phyloP scores from a whole-genome alignment of 345 rosid species.

The Euphorbia peplus region DNA sequence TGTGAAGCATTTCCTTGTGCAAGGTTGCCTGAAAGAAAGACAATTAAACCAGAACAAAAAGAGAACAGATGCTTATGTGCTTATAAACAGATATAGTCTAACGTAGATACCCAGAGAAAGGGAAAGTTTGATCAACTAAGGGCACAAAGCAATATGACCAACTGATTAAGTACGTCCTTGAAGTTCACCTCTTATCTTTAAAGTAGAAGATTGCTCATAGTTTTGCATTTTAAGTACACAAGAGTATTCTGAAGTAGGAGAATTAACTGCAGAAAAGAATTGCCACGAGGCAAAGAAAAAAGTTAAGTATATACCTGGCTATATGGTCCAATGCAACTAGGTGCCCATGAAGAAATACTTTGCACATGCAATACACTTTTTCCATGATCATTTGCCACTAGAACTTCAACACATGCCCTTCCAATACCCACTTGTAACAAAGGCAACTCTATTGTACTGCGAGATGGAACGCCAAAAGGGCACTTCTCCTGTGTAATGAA shows the following conservation, averaged over 20 bases:
- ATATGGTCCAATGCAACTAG: constrained; percentile 98
- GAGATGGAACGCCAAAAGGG: constrained; percentile 95
- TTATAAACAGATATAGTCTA: neutral
- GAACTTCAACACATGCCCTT: constrained; percentile 73
- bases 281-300: too few relatives aligned
- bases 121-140: neutral
- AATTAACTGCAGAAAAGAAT: neutral
- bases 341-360: constrained; percentile 97
- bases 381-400: constrained; percentile 62
- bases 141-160: neutral
- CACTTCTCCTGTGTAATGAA: constrained; percentile 89
- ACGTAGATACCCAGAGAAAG: neutral
- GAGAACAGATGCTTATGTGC: neutral
- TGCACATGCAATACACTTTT: constrained; percentile 94
- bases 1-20: constrained; percentile 73
- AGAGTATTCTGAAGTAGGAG: neutral
- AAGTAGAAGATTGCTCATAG: neutral
- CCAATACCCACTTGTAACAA: constrained; percentile 68
- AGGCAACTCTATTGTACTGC: constrained; percentile 91
- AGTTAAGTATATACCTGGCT: constrained; percentile 68
- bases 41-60: neutral
- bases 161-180: neutral
- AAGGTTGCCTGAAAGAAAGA: constrained; percentile 69
- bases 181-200: neutral
- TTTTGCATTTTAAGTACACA: neutral